phyloP scores from a whole-genome alignment of 768 basidiomycete genomes.

The Chalciporus sphaerocephalus region DNA sequence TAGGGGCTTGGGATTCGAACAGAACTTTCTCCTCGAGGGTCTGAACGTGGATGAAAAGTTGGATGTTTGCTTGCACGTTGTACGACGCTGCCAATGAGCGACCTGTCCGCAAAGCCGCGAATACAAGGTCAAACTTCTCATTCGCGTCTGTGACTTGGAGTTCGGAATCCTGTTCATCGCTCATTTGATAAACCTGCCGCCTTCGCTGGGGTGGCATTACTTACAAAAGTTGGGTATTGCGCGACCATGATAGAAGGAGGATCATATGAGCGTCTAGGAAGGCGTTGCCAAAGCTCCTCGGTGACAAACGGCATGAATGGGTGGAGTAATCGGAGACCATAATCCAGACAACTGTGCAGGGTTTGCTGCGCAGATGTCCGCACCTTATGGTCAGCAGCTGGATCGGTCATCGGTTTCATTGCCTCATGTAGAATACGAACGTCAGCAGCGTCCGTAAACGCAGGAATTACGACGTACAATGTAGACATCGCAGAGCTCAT shows the following conservation, averaged over 20 bases:
- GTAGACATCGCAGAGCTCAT: constrained; percentile 99
- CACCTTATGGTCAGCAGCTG: constrained; percentile 54
- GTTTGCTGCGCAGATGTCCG: constrained; percentile 91
- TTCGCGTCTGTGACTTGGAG: constrained; percentile 72
- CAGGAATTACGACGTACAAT: constrained; percentile 57
- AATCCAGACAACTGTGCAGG: constrained; percentile 89
- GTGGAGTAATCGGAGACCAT: constrained; percentile 85
- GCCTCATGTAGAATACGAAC: constrained; percentile 64
- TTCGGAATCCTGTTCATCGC: constrained; percentile 46
- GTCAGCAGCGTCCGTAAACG: not conserved
- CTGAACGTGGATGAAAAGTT: constrained; percentile 74
- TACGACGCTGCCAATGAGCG: constrained; percentile 88
- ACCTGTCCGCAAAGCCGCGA: constrained; percentile 70
- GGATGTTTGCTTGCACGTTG: constrained; percentile 80
- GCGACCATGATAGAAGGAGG: constrained; percentile 85
- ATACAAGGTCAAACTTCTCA: constrained; percentile 81
- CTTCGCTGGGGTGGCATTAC: constrained; percentile 26
- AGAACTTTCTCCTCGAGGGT: constrained; percentile 57
- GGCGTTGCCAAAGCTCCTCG: constrained; percentile 96
- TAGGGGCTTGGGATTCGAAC: constrained; percentile 67
- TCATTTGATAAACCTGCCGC: not conserved
- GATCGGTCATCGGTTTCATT: constrained; percentile 96
- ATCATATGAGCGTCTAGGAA: constrained; percentile 83
- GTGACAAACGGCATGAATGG: constrained; percentile 99
- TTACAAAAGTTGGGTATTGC: constrained; percentile 72